Evolutionary conservation across 108 stramenopile genomes (phyloP).

Genomic region (Cyclotella distinguenda): DNA sequence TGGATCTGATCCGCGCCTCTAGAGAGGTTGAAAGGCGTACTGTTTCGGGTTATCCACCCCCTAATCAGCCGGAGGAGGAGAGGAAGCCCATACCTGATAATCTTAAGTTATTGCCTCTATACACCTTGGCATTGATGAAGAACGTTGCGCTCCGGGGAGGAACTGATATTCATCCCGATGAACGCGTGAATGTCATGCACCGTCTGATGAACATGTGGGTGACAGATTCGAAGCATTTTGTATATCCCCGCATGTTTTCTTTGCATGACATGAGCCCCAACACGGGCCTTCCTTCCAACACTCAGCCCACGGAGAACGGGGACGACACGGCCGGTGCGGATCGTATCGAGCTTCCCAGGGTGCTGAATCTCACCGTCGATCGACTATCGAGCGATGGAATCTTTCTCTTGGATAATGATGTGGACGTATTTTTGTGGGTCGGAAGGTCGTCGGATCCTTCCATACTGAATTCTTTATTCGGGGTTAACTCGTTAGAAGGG

Average conservation of each 20-base stretch:
- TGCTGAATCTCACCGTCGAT: conserved; percentile 82
- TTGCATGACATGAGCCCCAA: conserved; percentile 87
- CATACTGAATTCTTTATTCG: conserved; percentile 83
- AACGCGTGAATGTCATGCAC: conserved; percentile 83
- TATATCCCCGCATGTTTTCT: conserved; percentile 95
- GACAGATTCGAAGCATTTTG: conserved; percentile 66
- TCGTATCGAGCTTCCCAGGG: conserved; percentile 72
- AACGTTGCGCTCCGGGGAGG: conserved; percentile 96
- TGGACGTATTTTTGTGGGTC: conserved; percentile 95
- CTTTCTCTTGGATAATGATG: conserved; percentile 90
- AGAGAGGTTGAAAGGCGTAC: conserved; percentile 73
- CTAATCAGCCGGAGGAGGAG: conserved; percentile 38
- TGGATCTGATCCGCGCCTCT: conserved; percentile 72
- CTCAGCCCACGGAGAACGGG: conserved; percentile 29
- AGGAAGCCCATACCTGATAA: conserved; percentile 63
- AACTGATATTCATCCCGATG: conserved; percentile 94
- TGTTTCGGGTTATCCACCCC: conserved; percentile 70
- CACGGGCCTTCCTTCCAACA: conserved; percentile 59
- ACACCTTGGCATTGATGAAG: conserved; percentile 95
- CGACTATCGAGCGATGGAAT: conserved; percentile 81
- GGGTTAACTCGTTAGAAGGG: conserved; percentile 80
- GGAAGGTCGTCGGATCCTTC: conserved; percentile 83
- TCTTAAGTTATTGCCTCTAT: conserved; percentile 91
- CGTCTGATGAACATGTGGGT: conserved; percentile 82
- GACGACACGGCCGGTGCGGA: conserved; percentile 64